A percentile compares a stretch with the other conserved stretches of the same genome.
Conservation (phyloP, 2,329 filamentous ascomycete genomes). For the Trichoderma sp. region DNA sequence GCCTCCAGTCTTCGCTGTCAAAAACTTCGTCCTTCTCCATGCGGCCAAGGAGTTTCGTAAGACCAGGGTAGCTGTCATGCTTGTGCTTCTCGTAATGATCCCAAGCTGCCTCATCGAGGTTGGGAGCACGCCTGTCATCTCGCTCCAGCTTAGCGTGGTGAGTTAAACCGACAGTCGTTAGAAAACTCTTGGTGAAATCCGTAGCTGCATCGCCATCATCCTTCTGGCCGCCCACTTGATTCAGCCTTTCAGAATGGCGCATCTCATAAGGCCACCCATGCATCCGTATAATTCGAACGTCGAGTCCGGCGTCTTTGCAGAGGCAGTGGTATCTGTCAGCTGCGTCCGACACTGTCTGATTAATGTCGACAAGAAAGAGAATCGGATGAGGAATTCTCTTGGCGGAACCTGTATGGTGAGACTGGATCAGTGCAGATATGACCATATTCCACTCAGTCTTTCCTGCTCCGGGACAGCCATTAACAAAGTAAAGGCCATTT, state of each 20-base stretch:
- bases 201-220: constrained; percentile 13
- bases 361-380: constrained; percentile 50
- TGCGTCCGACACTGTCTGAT: constrained; percentile 49
- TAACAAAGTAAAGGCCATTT: constrained; percentile 46
- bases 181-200: constrained; percentile 41
- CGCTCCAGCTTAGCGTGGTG: constrained; percentile 22
- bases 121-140: constrained; percentile 36
- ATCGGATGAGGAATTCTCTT: constrained; percentile 36
- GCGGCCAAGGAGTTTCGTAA: constrained; percentile 41
- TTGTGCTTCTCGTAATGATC: constrained; percentile 40
- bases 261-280: constrained; percentile 44
- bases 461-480: constrained; percentile 49
- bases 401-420: constrained; percentile 29
- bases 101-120: constrained; percentile 47
- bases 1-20: constrained; percentile 32
- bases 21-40: constrained; percentile 33
- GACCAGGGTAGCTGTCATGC: constrained; percentile 33
- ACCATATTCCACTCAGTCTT: constrained; percentile 51
- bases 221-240: constrained; percentile 20
- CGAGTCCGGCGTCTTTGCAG: constrained; percentile 38
- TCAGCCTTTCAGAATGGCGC: constrained; percentile 34
- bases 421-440: constrained; percentile 42
- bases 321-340: constrained; percentile 44
- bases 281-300: constrained; percentile 41
- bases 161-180: constrained; percentile 31